These are phyloP conservation scores for Volutella citrinella DNA, from an alignment of 2,329 filamentous ascomycete species.

Conservation along the genomic window DNA sequence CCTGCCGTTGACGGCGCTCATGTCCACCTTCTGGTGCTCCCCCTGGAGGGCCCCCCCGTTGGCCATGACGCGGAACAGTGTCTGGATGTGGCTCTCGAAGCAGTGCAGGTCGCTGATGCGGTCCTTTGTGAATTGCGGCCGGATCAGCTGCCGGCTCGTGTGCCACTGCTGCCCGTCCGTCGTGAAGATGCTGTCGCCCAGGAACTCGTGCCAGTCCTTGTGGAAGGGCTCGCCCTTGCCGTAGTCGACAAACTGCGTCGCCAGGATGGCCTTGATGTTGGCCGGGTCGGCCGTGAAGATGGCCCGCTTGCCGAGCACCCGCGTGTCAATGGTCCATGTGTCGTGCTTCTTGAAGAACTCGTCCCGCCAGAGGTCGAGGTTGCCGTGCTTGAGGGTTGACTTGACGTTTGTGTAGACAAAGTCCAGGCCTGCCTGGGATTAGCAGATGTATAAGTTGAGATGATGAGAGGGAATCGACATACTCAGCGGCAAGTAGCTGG, in stretches of 20 bases:
- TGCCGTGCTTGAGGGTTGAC: slow-evolving; percentile 50
- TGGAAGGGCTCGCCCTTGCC: slow-evolving; percentile 80
- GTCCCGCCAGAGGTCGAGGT: slow-evolving; percentile 59
- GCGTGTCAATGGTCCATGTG: slow-evolving; percentile 59
- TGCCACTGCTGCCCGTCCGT: slow-evolving; percentile 82
- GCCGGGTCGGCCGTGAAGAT: slow-evolving; percentile 80
- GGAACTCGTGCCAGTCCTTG: slow-evolving; percentile 68
- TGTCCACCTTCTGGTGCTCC: slow-evolving; percentile 61
- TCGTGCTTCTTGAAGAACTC: slow-evolving; percentile 42
- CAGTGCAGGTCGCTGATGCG: slow-evolving; percentile 77
- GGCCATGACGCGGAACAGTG: slow-evolving; percentile 66
- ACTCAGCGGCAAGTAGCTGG: slow-evolving; percentile 45
- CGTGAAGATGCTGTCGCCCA: slow-evolving; percentile 73
- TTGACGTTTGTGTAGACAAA: slow-evolving; percentile 57
- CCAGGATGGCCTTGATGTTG: slow-evolving; percentile 89
- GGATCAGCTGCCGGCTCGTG: slow-evolving; percentile 72
- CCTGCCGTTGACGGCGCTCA: slow-evolving; percentile 57
- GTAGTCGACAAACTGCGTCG: slow-evolving; percentile 79
- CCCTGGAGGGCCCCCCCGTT: slow-evolving; percentile 56
- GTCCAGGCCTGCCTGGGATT: slow-evolving; percentile 51
- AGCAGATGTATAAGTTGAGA: neutral
- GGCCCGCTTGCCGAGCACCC: slow-evolving; percentile 53
- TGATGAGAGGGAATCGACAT: slow-evolving; percentile 13
- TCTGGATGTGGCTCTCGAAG: slow-evolving; percentile 76
- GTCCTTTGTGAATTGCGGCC: slow-evolving; percentile 84